Base-by-base conservation (phyloP, 2,329 filamentous ascomycete genomes). In the Periconia sp. region DNA sequence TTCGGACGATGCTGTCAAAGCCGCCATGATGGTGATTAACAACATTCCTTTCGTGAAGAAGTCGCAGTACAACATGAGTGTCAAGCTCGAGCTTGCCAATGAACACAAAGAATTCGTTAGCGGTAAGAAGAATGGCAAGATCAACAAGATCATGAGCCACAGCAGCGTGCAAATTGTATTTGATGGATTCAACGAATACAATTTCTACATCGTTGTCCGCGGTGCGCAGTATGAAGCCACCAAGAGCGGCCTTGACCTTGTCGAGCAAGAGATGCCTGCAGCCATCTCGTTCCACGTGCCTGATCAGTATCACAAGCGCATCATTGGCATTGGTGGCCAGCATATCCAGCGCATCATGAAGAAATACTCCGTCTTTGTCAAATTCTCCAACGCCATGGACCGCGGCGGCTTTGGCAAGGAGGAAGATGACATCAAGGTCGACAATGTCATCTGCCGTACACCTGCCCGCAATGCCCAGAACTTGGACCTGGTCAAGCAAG, bases 261-360 rank as follows among this genome's bases (percentile, higher is more conserved):
- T 99, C 13, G 94, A 99, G 70, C 92, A 97, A 73, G 94, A 99
- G 73, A 97, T 99, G 92, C 94, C 94, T 28, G 94, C 94, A 22
- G 96, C 94, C 8, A 97, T 99, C 65, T 97, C 94, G 0, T 99
- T 99, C 79, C 94, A 99, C 65, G 94, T 99, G 19, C 94, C 94
- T 3, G 94, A 99, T 63, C 94, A 97, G 72, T 99, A 99, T 68
- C 94, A 99, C 74, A 99, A 99, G 77, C 91, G 94, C 35, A 99
- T 99, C 65, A 99, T 99, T 52, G 94, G 94, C 38, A 97, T 99
- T 61, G 94, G 94, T 48, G 94, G 94, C 8, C 92, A 97, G 69
- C 94, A 99, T 66, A 99, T 99, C 57, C 94, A 99, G 72, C 89
- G 92, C 41, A 97, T 99, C 76, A 99, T 99, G 94, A 97, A 99